These are phyloP conservation scores for Agaricus sinodeliciosus DNA, from an alignment of 768 basidiomycete species.

Conservation along the genomic window DNA sequence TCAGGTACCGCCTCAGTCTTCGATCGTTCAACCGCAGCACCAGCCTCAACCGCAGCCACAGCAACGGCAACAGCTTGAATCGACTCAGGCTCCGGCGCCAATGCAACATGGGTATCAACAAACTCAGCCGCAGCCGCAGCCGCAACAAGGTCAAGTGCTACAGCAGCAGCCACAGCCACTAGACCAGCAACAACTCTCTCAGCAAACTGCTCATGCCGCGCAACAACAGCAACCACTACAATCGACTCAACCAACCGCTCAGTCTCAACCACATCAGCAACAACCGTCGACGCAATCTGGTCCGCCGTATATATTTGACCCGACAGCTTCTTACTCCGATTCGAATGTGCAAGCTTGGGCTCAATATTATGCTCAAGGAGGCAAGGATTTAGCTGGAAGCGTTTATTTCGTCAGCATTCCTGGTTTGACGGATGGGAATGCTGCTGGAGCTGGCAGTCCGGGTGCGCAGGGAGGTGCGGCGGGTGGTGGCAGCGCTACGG, in stretches of 20 bases:
- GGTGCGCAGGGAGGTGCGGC: too few species aligned
- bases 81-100: not conserved
- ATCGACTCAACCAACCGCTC: not conserved
- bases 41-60: not conserved
- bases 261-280: constrained; percentile 13
- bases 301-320: constrained; percentile 57
- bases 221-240: constrained; percentile 20
- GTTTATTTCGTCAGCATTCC: constrained; percentile 81
- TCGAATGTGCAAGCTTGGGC: constrained; percentile 85
- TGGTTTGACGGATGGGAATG: constrained; percentile 49
- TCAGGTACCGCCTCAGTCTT: constrained; percentile 12
- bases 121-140: constrained; percentile 3
- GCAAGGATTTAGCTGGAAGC: constrained; percentile 63
- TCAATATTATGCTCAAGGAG: constrained; percentile 77
- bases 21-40: not conserved
- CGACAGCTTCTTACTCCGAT: constrained; percentile 63
- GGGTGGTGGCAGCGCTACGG: constrained; percentile 4
- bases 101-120: not conserved
- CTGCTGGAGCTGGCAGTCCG: constrained; percentile 8
- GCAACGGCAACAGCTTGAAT: not conserved
- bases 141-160: not conserved
- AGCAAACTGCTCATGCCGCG: constrained; percentile 16
- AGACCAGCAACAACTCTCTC: constrained; percentile 10
- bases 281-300: constrained; percentile 23
- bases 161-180: not conserved